These are phyloP conservation scores for Geoglossum glabrum DNA, from an alignment of 495 filamentous ascomycete genomes.

Conservation along the genomic window DNA sequence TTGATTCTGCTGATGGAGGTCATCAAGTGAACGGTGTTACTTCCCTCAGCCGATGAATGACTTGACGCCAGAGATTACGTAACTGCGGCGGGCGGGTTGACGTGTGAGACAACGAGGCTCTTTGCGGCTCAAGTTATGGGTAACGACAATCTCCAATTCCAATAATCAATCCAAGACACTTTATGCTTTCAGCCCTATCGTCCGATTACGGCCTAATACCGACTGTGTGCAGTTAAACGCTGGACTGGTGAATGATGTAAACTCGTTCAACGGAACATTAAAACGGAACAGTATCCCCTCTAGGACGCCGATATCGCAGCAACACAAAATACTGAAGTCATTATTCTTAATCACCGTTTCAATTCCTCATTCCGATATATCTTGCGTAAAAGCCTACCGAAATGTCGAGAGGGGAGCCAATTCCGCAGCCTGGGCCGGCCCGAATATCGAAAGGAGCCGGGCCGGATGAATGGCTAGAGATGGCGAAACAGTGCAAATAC, in stretches of 20 bases:
- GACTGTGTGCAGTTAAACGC: background rate
- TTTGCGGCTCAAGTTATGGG: background rate
- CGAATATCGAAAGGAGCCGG: slow-evolving; percentile 62
- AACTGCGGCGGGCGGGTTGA: too few relatives aligned
- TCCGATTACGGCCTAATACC: background rate
- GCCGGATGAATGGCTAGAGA: slow-evolving; percentile 90
- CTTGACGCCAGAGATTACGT: background rate
- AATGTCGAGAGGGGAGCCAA: slow-evolving; percentile 34
- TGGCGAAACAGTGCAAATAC: slow-evolving; percentile 91
- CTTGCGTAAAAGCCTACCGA: background rate
- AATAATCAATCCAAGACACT: background rate
- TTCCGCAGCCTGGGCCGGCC: slow-evolving; percentile 79
- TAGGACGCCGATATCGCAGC: background rate
- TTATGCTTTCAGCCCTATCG: background rate
- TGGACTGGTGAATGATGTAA: background rate
- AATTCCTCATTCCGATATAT: background rate
- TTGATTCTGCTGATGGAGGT: background rate
- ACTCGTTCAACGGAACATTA: background rate
- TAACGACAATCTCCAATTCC: background rate
- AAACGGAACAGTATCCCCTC: background rate
- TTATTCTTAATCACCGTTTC: background rate
- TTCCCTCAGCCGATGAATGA: background rate
- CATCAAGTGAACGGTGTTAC: background rate
- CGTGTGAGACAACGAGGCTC: background rate
- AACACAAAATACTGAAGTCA: background rate